Evolutionary conservation across 148 eudicot genomes (phyloP), one percentile per base, ranked within the genome.

Genomic region (Bassia scoparia): DNA sequence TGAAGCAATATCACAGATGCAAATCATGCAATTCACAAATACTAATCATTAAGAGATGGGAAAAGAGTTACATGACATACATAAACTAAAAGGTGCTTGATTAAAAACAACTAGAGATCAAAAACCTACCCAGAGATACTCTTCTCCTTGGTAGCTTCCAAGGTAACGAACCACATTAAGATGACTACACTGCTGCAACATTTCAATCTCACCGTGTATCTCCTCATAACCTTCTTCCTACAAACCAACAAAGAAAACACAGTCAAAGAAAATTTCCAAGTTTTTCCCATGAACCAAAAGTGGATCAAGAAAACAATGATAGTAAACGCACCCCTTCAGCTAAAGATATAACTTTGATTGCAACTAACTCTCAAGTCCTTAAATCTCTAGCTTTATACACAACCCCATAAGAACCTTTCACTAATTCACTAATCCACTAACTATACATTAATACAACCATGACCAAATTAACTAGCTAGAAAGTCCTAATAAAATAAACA

Each of bases 191-290:
- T 95, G 97, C 86, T 95, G 98, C 86, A 95, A 82, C 98, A 95
- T 95, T 87, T 95, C 98, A 73, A 95, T 95, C 87, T 95, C 98
- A 52, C 98, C 97, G 21, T 97, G 90, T 75, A 95, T 95, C 81
- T 95, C 98, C 81, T 95, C 98, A 76, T 95, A 95, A 29, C 98
- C 98, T 71, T 94, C 98, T 78, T 94, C 98, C 98, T 91, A 77
- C 61, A 77, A 41, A 65, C 64, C 69, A 68, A 59, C 1, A 23
- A 70, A 48, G 69, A 76, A 34, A 30, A n/a, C 41, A 29, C 64
- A 65, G 5, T n/a, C n/a, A 9, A 43, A 50, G 61, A 14, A 26
- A 27, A n/a, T n/a, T 60, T 49, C 30, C 69, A 67, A 34, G 24
- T 70, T 41, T 68, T 44, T n/a, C n/a, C n/a, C n/a, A 18, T 56